Base-by-base conservation (phyloP, 306 rosid species). In the Cyamopsis tetragonoloba region DNA sequence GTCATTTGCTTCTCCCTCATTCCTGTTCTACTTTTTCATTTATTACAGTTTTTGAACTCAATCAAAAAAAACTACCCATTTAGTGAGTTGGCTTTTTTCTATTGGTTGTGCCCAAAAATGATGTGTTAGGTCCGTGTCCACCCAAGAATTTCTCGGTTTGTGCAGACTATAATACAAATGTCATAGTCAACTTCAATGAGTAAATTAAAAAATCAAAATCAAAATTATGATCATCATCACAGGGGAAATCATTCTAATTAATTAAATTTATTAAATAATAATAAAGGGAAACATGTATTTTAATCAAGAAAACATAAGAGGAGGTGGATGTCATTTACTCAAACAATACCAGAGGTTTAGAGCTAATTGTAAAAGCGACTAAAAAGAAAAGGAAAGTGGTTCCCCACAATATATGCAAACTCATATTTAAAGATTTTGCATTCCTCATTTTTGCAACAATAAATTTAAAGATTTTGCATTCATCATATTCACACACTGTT, bases 151-250 rank as follows among this genome's bases (percentile, higher is more conserved):
- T n/a, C n/a, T n/a, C n/a, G 24, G 35, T 59, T 65, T 39, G 47
- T 7, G 11, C 22, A 39, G 56, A 71, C 17, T 18, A n/a, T 19
- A 54, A 30, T 34, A 44, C 11, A 27, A n/a, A 24, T 4, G 15
- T 18, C 12, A 4, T 28, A 46, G 50, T 68, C 37, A 13, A 15
- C 49, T 61, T 30, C 7, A 12, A 11, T 7, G 27, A 51, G 41
- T 22, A 34, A 56, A 47, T 27, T n/a, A 26, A 53, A 42, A n/a
- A n/a, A n/a, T n/a, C n/a, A n/a, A n/a, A n/a, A n/a, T n/a, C n/a
- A n/a, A n/a, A 65, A 56, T 58, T 32, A 55, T 63, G 48, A 63
- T 44, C 39, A 77, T n/a, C 12, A 34, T 8, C 30, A 54, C 28
- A 8, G 20, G 26, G 43, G 19, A 64, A 19, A 30, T 24, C 55